Evolutionary conservation across 257 asterid species (phyloP).

Genomic region (Nicotiana undulata): DNA sequence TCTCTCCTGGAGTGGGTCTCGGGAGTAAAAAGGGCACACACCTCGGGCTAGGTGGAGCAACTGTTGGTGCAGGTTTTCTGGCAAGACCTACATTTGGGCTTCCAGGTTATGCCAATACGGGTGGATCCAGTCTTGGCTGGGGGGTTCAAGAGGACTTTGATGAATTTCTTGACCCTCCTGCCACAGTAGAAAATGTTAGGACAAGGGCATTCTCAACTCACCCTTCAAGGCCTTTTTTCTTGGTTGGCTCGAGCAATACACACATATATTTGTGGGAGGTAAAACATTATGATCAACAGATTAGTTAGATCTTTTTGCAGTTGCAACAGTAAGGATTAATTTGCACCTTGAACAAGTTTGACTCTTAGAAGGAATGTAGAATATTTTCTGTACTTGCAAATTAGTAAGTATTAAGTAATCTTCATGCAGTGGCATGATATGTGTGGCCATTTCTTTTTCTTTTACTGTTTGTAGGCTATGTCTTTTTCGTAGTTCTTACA

Average conservation of each 20-base stretch:
- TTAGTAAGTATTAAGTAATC: background rate
- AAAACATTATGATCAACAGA: background rate
- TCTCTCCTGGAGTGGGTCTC: constrained; percentile 78
- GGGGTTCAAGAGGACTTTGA: constrained; percentile 82
- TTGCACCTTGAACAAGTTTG: background rate
- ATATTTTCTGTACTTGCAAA: background rate
- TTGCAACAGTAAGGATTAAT: background rate
- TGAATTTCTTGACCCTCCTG: constrained; percentile 79
- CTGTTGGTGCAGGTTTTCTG: constrained; percentile 49
- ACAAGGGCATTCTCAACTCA: constrained; percentile 75
- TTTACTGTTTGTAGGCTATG: background rate
- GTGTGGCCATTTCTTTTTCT: background rate
- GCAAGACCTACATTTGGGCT: constrained; percentile 52
- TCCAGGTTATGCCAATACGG: constrained; percentile 57
- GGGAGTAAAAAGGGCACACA: constrained; percentile 61
- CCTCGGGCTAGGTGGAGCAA: constrained; percentile 83
- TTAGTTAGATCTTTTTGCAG: background rate
- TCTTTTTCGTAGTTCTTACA: background rate
- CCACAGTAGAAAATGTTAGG: constrained; percentile 66
- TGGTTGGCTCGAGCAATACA: constrained; percentile 94
- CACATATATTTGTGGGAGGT: constrained; percentile 98
- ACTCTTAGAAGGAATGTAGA: background rate
- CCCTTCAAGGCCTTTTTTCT: constrained; percentile 88
- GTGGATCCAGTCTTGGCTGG: constrained; percentile 76
- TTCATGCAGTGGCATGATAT: background rate